Evolutionary conservation across 208 protist species (phyloP), one percentile per base, ranked within the genome.

Genomic region (Acanthamoeba culbertsoni): DNA sequence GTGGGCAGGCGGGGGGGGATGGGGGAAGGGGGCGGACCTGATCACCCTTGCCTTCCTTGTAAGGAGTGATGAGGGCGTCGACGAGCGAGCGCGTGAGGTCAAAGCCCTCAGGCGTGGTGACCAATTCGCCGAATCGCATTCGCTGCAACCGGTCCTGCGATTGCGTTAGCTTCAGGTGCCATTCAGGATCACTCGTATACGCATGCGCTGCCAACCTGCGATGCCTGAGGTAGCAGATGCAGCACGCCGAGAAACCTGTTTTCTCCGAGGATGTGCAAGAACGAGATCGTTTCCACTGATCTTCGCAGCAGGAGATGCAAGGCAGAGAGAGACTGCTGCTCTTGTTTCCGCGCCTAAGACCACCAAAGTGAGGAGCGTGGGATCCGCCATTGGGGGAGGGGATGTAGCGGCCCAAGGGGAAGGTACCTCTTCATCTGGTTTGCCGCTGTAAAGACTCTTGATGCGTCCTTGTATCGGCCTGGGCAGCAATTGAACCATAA

Each of bases 81-180:
- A 90, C 45, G 51, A 90, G 55, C 31, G 55, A 26, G 2, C 82
- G 82, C 45, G 82, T 90, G 82, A 90, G 82, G 18, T 90, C 82
- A 33, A 90, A 90, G 6, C 82, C 82, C 37, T 59, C 82, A 10
- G 16, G 20, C 18, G 82, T 90, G 8, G 82, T 90, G 26, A 90
- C 42, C 57, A 90, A 35, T 1, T 90, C 82, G 31, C 51, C 28
- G 82, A 90, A 90, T 8, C 31, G 3, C 40, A 68, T 68, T 7
- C 51, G 26, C 40, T 20, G 42, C 37, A 86, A 33, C 45, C 33
- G 75, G 6, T 48, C 75, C 75, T 86, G 75, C 26, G 6, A 7
- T 26, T 43, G 10, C 4, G 12, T 5, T 23, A 12, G 6, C 28
- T 0, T 43, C 23, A 4, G 16, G 6, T n/a, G 33, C 3, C 23